phyloP scores from a whole-genome alignment of 2,329 filamentous ascomycete genomes.

The Trichoderma gracile region DNA sequence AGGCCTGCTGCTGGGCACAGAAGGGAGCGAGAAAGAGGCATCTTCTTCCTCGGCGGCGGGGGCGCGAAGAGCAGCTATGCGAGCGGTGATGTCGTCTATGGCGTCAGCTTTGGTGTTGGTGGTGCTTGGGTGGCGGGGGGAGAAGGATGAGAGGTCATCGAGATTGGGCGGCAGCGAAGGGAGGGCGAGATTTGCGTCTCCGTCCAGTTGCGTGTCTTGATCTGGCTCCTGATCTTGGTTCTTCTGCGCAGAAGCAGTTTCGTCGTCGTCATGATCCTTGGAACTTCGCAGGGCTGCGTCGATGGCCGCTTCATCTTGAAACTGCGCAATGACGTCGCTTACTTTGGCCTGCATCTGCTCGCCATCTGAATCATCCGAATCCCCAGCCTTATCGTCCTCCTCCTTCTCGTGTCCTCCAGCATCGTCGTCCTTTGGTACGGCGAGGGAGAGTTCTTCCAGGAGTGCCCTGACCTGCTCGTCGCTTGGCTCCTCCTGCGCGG shows the following conservation, averaged over 20 bases:
- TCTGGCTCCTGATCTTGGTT: background rate
- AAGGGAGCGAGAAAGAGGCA: constrained; percentile 46
- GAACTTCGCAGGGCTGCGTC: constrained; percentile 30
- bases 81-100: constrained; percentile 50
- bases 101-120: constrained; percentile 32
- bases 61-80: constrained; percentile 54
- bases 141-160: constrained; percentile 38
- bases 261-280: background rate
- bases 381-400: constrained; percentile 26
- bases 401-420: constrained; percentile 13
- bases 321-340: constrained; percentile 47
- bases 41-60: constrained; percentile 32
- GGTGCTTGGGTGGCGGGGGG: constrained; percentile 28
- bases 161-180: constrained; percentile 51
- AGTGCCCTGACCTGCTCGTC: constrained; percentile 41
- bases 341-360: constrained; percentile 50
- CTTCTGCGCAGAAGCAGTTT: background rate
- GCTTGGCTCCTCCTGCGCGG: constrained; percentile 32
- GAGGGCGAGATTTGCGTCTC: constrained; percentile 40
- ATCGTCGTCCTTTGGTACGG: constrained; percentile 35
- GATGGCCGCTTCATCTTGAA: constrained; percentile 49
- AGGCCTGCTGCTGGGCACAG: constrained; percentile 53
- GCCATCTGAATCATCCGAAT: constrained; percentile 52
- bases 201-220: background rate
- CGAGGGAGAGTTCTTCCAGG: constrained; percentile 41